Conservation (phyloP, 176 grass and related monocot species). For the Triticum turgidum region DNA sequence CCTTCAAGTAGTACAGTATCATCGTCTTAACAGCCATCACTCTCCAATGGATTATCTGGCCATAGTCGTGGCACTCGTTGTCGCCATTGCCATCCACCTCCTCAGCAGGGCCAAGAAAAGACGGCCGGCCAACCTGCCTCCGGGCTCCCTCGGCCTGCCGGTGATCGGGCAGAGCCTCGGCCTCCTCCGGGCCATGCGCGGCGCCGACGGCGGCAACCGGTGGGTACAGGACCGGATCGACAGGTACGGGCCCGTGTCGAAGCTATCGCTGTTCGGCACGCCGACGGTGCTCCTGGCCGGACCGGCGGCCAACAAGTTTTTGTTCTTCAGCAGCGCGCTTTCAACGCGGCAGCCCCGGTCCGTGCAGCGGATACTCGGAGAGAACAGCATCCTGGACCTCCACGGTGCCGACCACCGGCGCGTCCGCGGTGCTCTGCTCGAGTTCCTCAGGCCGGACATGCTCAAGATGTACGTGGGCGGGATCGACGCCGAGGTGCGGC, state of each 20-base stretch:
- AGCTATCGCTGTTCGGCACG: slow-evolving; percentile 57
- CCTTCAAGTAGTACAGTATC: too few relatives aligned
- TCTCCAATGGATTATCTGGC: too few relatives aligned
- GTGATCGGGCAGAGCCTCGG: too few relatives aligned
- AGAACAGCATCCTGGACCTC: slow-evolving; percentile 35
- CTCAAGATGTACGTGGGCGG: slow-evolving; percentile 40
- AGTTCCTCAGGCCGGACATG: slow-evolving; percentile 59
- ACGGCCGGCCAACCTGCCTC: too few relatives aligned
- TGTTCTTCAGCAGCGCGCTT: slow-evolving; percentile 38
- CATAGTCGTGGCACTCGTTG: too few relatives aligned
- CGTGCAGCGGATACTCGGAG: slow-evolving; percentile 22
- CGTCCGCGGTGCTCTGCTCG: slow-evolving; percentile 33
- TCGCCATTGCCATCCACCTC: too few relatives aligned
- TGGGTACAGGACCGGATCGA: not conserved
- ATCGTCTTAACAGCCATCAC: too few relatives aligned
- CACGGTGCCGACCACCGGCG: slow-evolving; percentile 42
- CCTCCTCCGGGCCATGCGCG: too few relatives aligned
- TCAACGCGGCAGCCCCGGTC: slow-evolving; percentile 38
- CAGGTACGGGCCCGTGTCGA: slow-evolving; percentile 54
- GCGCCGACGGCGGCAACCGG: slow-evolving; percentile 5
- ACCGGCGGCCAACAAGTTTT: slow-evolving; percentile 40
- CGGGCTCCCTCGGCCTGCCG: too few relatives aligned
- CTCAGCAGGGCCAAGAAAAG: too few relatives aligned
- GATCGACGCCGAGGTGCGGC: slow-evolving; percentile 50
- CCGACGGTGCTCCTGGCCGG: slow-evolving; percentile 40